These are phyloP conservation scores for Petrea volubilis DNA, from an alignment of 257 asterid species.

Conservation along the genomic window DNA sequence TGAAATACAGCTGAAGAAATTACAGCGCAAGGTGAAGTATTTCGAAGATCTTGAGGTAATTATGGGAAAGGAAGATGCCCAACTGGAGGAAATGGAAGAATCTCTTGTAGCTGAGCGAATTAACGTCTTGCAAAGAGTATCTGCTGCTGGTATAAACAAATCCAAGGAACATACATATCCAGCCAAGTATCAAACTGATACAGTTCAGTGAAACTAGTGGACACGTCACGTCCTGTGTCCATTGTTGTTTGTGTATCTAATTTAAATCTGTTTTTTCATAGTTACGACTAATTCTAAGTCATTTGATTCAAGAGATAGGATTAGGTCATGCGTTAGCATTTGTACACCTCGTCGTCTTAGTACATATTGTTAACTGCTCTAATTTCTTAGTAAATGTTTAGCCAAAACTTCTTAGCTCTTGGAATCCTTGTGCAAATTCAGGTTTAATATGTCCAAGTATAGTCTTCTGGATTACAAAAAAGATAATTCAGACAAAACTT, in stretches of 20 bases:
- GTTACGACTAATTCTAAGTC: not conserved
- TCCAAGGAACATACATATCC: slow-evolving; percentile 43
- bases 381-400: too few species aligned
- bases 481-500: too few species aligned
- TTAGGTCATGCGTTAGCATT: not conserved
- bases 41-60: slow-evolving; percentile 61
- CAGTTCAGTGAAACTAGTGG: slow-evolving; percentile 20
- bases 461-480: too few species aligned
- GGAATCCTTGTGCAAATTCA: too few species aligned
- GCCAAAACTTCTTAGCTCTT: too few species aligned
- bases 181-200: slow-evolving; percentile 34
- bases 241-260: not conserved
- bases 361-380: too few species aligned
- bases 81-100: slow-evolving; percentile 60
- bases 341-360: slow-evolving; percentile 15
- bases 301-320: not conserved
- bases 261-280: too few species aligned
- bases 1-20: slow-evolving; percentile 55
- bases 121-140: slow-evolving; percentile 47
- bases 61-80: slow-evolving; percentile 59
- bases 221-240: not conserved
- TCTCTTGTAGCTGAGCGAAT: slow-evolving; percentile 53
- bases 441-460: too few species aligned
- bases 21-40: slow-evolving; percentile 57
- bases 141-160: slow-evolving; percentile 48